These are phyloP conservation scores for Naematelia aurantialba DNA, from an alignment of 768 basidiomycete species.

Conservation along the genomic window DNA sequence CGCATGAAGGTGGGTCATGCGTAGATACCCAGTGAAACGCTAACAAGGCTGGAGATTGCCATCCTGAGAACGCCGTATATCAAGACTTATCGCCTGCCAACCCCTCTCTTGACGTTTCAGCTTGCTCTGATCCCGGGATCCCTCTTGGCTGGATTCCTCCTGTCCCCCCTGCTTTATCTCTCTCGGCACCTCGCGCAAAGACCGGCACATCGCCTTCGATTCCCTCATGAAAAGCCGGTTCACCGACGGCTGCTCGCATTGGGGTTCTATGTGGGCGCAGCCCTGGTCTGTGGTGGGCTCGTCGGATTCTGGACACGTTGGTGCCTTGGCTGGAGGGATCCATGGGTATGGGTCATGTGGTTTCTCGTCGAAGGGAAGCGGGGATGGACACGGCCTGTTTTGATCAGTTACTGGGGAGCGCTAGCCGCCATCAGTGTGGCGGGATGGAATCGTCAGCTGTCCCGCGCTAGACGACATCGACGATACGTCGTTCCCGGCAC, in stretches of 20 bases:
- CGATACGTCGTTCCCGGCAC: slow-evolving; percentile 43
- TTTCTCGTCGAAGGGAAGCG: slow-evolving; percentile 72
- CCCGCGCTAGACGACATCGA: slow-evolving; percentile 67
- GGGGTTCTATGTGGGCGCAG: slow-evolving; percentile 73
- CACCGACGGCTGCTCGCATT: slow-evolving; percentile 78
- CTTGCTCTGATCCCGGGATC: slow-evolving; percentile 88
- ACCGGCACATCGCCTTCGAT: slow-evolving; percentile 71
- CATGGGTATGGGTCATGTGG: slow-evolving; percentile 78
- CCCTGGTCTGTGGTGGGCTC: slow-evolving; percentile 71
- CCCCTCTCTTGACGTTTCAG: slow-evolving; percentile 86
- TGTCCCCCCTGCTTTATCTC: slow-evolving; percentile 87
- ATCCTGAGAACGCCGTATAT: slow-evolving; percentile 75
- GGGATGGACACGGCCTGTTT: slow-evolving; percentile 71
- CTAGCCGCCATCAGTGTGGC: slow-evolving; percentile 80
- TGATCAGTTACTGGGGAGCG: slow-evolving; percentile 80
- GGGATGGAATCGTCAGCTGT: slow-evolving; percentile 89
- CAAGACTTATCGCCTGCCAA: slow-evolving; percentile 87
- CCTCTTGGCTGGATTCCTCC: slow-evolving; percentile 83
- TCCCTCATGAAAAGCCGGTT: slow-evolving; percentile 74
- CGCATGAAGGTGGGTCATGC: slow-evolving; percentile 64
- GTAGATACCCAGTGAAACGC: no score
- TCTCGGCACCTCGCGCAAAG: slow-evolving; percentile 87
- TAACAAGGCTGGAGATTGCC: slow-evolving; percentile 61
- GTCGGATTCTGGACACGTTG: slow-evolving; percentile 91
- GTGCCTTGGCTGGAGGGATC: slow-evolving; percentile 72